Evolutionary conservation across 352 stramenopile species (phyloP).

Genomic region (Blastocystis sp.): DNA sequence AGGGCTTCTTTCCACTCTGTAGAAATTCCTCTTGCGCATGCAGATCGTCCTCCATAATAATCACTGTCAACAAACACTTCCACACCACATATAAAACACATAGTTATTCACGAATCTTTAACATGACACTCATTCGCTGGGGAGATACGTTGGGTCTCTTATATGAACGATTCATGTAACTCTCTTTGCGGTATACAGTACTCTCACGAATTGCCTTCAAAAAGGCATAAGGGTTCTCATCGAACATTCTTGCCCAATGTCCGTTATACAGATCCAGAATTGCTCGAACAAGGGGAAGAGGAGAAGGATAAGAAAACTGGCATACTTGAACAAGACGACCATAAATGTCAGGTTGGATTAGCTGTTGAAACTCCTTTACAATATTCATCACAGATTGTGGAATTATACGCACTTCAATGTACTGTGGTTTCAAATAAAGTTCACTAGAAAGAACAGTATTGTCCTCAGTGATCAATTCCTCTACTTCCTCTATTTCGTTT

Average conservation of each 20-base stretch:
- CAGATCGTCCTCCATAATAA: slow-evolving; percentile 22
- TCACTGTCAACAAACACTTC: slow-evolving; percentile 33
- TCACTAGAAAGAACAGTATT: neutral
- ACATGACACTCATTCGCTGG: neutral
- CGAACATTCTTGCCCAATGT: slow-evolving; percentile 38
- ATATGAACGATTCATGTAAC: slow-evolving; percentile 59
- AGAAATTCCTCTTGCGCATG: slow-evolving; percentile 45
- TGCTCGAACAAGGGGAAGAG: slow-evolving; percentile 27
- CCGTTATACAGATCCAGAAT: slow-evolving; percentile 55
- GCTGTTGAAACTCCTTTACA: slow-evolving; percentile 28
- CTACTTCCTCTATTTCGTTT: slow-evolving; percentile 53
- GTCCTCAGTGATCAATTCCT: slow-evolving; percentile 44
- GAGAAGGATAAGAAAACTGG: slow-evolving; percentile 58
- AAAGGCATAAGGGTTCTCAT: slow-evolving; percentile 49
- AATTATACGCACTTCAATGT: slow-evolving; percentile 34
- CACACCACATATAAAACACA: neutral
- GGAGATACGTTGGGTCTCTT: neutral
- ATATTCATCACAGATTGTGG: neutral
- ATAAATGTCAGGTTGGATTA: slow-evolving; percentile 46
- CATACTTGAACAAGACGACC: slow-evolving; percentile 52
- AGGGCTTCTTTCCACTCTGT: neutral
- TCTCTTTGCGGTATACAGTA: slow-evolving; percentile 45
- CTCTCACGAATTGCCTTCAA: slow-evolving; percentile 62
- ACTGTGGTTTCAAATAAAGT: slow-evolving; percentile 38
- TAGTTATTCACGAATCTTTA: slow-evolving; percentile 3